Evolutionary conservation across 208 protist species (phyloP).

Genomic region (Ichthyophonus hoferi): DNA sequence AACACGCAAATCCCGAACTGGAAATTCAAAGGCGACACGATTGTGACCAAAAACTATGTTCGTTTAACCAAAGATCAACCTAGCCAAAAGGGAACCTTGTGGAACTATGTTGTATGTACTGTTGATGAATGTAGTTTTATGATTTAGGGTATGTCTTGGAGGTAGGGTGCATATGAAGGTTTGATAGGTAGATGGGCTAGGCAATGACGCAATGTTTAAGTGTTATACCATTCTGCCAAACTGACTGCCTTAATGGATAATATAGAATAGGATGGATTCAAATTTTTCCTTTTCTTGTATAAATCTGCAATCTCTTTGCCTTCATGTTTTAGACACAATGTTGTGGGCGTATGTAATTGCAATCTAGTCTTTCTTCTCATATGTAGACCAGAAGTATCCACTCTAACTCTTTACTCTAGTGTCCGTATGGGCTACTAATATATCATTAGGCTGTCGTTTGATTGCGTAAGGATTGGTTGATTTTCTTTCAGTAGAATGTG

Average conservation of each 20-base stretch:
- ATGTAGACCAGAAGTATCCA: too few relatives aligned
- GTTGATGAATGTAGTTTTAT: background rate
- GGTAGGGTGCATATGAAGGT: background rate
- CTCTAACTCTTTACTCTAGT: too few relatives aligned
- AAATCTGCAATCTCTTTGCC: background rate
- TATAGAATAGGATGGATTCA: background rate
- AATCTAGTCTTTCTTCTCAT: background rate
- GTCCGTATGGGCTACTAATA: too few relatives aligned
- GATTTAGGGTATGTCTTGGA: background rate
- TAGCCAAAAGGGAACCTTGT: constrained; percentile 8
- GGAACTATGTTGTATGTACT: constrained; percentile 7
- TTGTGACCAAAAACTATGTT: constrained; percentile 5
- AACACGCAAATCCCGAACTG: constrained; percentile 6
- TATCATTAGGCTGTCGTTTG: too few relatives aligned
- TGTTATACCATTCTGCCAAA: background rate
- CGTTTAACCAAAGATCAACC: constrained; percentile 6
- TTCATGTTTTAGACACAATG: background rate
- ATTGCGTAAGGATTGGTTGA: too few relatives aligned
- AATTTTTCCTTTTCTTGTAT: background rate
- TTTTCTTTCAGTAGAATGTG: too few relatives aligned
- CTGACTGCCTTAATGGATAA: background rate
- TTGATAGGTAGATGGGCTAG: background rate
- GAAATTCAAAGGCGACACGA: constrained; percentile 4
- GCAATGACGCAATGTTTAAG: background rate
- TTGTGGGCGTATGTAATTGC: background rate